Evolutionary conservation across 768 basidiomycete genomes (phyloP).

Genomic region (Austroboletus eburneus): DNA sequence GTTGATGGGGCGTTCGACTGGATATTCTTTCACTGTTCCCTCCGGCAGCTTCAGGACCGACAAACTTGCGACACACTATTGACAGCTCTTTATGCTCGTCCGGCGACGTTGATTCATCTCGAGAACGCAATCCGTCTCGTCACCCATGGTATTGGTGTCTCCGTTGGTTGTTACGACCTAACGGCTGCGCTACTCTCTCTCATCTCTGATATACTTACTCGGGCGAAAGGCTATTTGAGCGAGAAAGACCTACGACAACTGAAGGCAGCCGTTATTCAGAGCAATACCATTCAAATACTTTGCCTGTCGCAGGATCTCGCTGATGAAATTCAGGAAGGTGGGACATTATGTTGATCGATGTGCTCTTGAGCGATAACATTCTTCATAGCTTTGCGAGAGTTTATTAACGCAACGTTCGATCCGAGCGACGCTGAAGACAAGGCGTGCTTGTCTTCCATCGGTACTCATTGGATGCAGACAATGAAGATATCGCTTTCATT

Average conservation of each 20-base stretch:
- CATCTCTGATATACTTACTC: slow-evolving; percentile 35
- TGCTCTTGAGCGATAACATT: slow-evolving; percentile 1
- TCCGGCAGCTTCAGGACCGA: slow-evolving; percentile 18
- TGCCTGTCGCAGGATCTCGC: slow-evolving; percentile 30
- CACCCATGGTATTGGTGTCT: slow-evolving; percentile 30
- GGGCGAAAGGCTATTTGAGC: slow-evolving; percentile 26
- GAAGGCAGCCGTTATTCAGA: slow-evolving; percentile 40
- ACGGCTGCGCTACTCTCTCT: slow-evolving; percentile 35
- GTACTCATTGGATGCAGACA: slow-evolving; percentile 39
- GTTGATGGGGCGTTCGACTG: slow-evolving; percentile 36
- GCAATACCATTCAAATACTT: slow-evolving; percentile 31
- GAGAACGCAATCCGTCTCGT: slow-evolving; percentile 38
- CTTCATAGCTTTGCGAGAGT: slow-evolving; percentile 36
- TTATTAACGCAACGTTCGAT: slow-evolving; percentile 42
- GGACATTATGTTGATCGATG: background rate
- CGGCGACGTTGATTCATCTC: slow-evolving; percentile 26
- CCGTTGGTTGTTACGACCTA: slow-evolving; percentile 19
- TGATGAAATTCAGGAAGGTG: slow-evolving; percentile 34
- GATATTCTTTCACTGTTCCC: slow-evolving; percentile 38
- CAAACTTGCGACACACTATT: slow-evolving; percentile 33
- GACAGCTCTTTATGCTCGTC: slow-evolving; percentile 26
- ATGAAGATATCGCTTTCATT: slow-evolving; percentile 14
- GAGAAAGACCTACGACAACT: slow-evolving; percentile 31
- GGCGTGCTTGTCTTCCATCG: slow-evolving; percentile 37
- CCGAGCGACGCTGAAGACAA: slow-evolving; percentile 35